phyloP scores from a whole-genome alignment of 345 rosid species.

The Hibiscus tridactylites region DNA sequence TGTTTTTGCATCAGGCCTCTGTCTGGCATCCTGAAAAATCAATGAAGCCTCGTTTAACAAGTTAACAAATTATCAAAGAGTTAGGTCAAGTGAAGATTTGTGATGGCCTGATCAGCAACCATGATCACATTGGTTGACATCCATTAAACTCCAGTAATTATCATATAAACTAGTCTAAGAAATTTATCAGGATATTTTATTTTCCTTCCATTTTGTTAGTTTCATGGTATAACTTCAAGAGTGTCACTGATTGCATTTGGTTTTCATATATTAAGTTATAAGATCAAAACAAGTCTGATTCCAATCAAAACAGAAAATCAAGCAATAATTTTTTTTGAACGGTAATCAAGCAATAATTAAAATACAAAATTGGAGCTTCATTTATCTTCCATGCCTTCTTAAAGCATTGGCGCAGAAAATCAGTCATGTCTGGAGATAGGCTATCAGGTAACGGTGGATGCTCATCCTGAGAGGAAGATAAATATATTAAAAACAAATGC shows the following conservation, averaged over 20 bases:
- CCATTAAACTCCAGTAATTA: background rate
- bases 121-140: background rate
- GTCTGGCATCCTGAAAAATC: constrained; percentile 79
- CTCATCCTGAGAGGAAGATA: constrained; percentile 54
- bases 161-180: background rate
- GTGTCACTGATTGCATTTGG: background rate
- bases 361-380: background rate
- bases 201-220: background rate
- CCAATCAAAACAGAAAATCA: background rate
- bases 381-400: constrained; percentile 59
- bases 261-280: background rate
- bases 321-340: background rate
- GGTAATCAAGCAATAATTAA: background rate
- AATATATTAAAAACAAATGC: background rate
- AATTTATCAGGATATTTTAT: background rate
- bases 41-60: constrained; percentile 13
- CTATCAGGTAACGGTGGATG: constrained; percentile 96
- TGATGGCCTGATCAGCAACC: background rate
- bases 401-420: constrained; percentile 88
- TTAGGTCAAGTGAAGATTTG: background rate
- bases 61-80: background rate
- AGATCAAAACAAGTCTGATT: background rate
- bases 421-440: constrained; percentile 91
- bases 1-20: constrained; percentile 98
- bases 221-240: background rate